phyloP scores from a whole-genome alignment of 2,329 filamentous ascomycete species.

The Rutstroemia sp. region DNA sequence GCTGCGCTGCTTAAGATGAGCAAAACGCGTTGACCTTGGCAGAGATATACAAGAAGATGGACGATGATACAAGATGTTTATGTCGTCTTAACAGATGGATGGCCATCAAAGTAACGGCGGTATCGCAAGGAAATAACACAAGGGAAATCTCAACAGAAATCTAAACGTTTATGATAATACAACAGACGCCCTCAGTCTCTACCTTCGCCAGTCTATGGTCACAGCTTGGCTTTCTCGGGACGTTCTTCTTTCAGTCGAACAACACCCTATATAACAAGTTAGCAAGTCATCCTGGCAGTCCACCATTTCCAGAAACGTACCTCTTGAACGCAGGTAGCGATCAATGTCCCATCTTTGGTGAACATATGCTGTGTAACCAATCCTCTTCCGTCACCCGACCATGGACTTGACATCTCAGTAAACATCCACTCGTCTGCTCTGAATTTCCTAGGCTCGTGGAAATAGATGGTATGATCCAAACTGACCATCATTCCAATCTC shows the following conservation, averaged over 20 bases:
- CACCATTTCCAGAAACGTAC: constrained; percentile 28
- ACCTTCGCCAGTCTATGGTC: not conserved
- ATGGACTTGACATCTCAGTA: constrained; percentile 71
- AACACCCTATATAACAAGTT: constrained; percentile 20
- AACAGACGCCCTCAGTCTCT: not conserved
- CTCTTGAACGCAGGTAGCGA: constrained; percentile 78
- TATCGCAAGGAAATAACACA: not conserved
- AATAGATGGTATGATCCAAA: constrained; percentile 68
- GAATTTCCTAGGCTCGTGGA: constrained; percentile 52
- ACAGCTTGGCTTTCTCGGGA: constrained; percentile 10
- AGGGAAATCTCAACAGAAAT: not conserved
- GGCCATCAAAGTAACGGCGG: not conserved
- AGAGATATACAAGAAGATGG: not conserved
- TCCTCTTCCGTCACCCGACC: constrained; percentile 70
- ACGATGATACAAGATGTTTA: not conserved
- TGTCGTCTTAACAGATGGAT: not conserved
- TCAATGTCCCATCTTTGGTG: constrained; percentile 59
- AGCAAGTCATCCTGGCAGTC: constrained; percentile 2
- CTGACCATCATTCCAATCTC: constrained; percentile 79
- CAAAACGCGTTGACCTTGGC: not conserved
- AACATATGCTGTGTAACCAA: constrained; percentile 72
- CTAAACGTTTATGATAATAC: not conserved
- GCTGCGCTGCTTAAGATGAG: not conserved
- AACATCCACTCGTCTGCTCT: constrained; percentile 71
- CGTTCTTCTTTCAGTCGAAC: constrained; percentile 24